Percentiles rank a stretch among this genome's conserved stretches.
phyloP scores from a whole-genome alignment of 306 rosid species.

The Carpinus fangiana region DNA sequence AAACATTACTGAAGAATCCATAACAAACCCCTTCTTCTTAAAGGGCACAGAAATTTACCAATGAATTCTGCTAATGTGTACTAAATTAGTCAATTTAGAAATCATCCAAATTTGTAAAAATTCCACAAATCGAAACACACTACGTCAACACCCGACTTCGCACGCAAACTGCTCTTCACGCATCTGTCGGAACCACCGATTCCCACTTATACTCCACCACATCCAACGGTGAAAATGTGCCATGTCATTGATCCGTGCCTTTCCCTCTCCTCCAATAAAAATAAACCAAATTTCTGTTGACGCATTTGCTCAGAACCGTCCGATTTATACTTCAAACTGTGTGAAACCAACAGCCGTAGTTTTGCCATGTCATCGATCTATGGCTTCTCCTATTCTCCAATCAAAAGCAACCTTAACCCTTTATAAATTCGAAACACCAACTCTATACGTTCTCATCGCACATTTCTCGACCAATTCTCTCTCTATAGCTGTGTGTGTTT shows the following conservation, averaged over 20 bases:
- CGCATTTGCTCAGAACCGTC: neutral
- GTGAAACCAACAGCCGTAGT: neutral
- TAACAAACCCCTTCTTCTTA: no score
- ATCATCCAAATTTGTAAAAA: neutral
- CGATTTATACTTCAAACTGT: neutral
- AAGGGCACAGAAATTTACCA: no score
- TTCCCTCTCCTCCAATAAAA: neutral
- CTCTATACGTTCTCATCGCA: neutral
- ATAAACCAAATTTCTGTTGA: neutral
- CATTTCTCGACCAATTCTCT: neutral
- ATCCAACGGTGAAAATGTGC: neutral
- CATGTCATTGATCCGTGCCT: constrained; percentile 1
- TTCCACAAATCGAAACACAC: neutral
- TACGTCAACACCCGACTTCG: neutral
- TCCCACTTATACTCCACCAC: neutral
- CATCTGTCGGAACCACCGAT: constrained; percentile 7
- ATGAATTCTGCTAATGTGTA: no score
- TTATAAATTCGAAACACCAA: neutral
- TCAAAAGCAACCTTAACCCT: neutral
- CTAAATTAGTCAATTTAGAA: neutral
- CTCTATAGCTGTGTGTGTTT: neutral
- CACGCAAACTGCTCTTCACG: neutral
- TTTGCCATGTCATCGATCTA: neutral
- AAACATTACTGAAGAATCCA: no score
- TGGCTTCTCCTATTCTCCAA: neutral